Base-by-base conservation (phyloP, 345 rosid genomes). In the Gossypium rotundifolium region DNA sequence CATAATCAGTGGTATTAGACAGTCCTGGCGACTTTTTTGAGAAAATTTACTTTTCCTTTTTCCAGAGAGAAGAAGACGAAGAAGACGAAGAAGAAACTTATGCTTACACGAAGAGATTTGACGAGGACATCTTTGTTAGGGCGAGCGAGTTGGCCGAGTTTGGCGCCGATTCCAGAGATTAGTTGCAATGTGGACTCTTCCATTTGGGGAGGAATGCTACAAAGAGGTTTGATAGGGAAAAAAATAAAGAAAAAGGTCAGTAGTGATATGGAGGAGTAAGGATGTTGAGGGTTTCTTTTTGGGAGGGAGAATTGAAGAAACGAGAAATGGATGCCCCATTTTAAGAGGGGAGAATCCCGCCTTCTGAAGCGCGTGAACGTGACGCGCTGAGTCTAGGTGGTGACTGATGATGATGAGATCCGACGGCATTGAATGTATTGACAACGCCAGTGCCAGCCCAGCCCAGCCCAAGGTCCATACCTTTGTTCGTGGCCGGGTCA, bases 111-210 rank as follows among this genome's bases (percentile, higher is more conserved):
- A 63, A 94, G 88, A 9, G 83, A 84, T 55, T 87, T 89, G 81
- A 92, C 85, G 25, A 95, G 87, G 51, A 79, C 74, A 65, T 91
- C 88, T 82, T 95, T 90, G 81, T 72, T 88, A 54, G 87, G 90
- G 62, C 95, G 94, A 75, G 87, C 45, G 74, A 74, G 78, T 46
- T 86, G 81, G 60, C 78, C 73, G 85, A 94, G 87, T 72, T 84
- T 79, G 76, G 79, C 59, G 77, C 97, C 93, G 77, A 89, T 61
- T 75, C 81, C 84, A 58, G 88, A 82, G 67, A 94, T 83, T 69
- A 79, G 77, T 76, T 83, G 79, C 75, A 85, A 75, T 70, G 82
- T 79, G 0, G 88, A 68, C 76, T 84, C 87, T 80, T 80, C 91
- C 97, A 89, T 91, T 69, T 59, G 23, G 44, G 40, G 11, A 55